phyloP scores from a whole-genome alignment of 2,329 filamentous ascomycete species.

The Neurospora sp. region DNA sequence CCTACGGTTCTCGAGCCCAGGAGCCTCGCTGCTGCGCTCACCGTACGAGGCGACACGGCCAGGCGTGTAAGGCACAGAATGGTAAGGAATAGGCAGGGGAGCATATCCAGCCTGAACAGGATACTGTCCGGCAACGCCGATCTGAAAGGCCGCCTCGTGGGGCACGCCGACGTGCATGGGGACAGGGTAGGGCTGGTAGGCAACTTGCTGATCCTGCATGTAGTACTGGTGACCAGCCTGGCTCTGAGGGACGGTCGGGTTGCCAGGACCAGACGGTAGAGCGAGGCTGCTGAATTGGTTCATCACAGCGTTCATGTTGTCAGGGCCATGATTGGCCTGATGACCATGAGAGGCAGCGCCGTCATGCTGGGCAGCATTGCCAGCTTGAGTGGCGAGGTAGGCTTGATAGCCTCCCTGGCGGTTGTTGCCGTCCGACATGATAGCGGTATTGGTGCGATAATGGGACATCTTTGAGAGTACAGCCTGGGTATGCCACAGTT shows the following conservation, averaged over 20 bases:
- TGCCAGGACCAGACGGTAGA: constrained; percentile 12
- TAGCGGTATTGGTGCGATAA: constrained; percentile 14
- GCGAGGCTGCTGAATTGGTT: constrained; percentile 21
- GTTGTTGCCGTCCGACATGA: constrained; percentile 18
- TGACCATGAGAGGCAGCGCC: constrained; percentile 14
- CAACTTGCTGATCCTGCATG: constrained; percentile 18
- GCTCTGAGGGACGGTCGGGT: constrained; percentile 10
- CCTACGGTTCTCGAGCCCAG: constrained; percentile 53
- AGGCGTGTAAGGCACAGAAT: constrained; percentile 41
- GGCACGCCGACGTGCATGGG: constrained; percentile 20
- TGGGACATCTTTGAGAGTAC: constrained; percentile 15
- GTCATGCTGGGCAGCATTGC: constrained; percentile 13
- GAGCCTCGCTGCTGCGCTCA: constrained; percentile 44
- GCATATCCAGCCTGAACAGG: constrained; percentile 20
- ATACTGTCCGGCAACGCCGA: constrained; percentile 18
- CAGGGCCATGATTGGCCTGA: constrained; percentile 16
- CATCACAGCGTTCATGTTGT: constrained; percentile 19
- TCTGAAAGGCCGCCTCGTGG: constrained; percentile 16
- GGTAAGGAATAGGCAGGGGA: constrained; percentile 24
- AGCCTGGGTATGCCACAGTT: background rate
- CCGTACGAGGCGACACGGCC: constrained; percentile 35
- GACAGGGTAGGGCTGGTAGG: constrained; percentile 20
- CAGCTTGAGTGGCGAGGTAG: constrained; percentile 17
- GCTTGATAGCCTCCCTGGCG: constrained; percentile 10
- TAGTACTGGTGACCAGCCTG: constrained; percentile 17